These are phyloP conservation scores for Pogostemon cablin DNA, from an alignment of 257 asterid species.

Conservation along the genomic window DNA sequence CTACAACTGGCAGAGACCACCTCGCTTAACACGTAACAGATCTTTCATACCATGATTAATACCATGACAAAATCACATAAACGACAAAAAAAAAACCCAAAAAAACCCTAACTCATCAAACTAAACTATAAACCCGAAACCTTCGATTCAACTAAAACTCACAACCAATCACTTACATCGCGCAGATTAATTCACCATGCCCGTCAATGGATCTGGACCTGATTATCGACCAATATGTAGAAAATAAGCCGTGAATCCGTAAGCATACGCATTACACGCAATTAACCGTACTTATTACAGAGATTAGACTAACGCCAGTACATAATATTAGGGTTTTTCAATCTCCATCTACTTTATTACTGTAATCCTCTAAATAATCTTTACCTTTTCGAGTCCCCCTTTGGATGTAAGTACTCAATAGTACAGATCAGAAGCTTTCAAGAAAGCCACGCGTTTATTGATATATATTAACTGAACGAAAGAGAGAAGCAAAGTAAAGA, in stretches of 20 bases:
- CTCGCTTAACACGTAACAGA: slow-evolving; percentile 34
- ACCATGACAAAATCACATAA: slow-evolving; percentile 18
- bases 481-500: slow-evolving; percentile 34
- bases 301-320: slow-evolving; percentile 34
- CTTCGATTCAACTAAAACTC: slow-evolving; percentile 30
- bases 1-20: slow-evolving; percentile 32
- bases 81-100: slow-evolving; percentile 18
- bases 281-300: slow-evolving; percentile 22
- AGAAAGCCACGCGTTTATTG: slow-evolving; percentile 43
- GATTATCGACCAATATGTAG: slow-evolving; percentile 24
- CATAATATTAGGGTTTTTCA: slow-evolving; percentile 35
- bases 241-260: slow-evolving; percentile 21
- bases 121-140: slow-evolving; percentile 25
- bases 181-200: slow-evolving; percentile 34
- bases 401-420: slow-evolving; percentile 36
- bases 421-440: slow-evolving; percentile 52
- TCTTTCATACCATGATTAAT: slow-evolving; percentile 34
- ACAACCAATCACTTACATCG: slow-evolving; percentile 32
- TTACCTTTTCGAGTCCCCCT: slow-evolving; percentile 40
- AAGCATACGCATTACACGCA: slow-evolving; percentile 33
- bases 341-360: slow-evolving; percentile 30
- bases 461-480: slow-evolving; percentile 24
- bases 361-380: not conserved
- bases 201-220: slow-evolving; percentile 58
- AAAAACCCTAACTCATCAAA: slow-evolving; percentile 37